Evolutionary conservation across 2,329 filamentous ascomycete species (phyloP).

Genomic region (Aureobasidium sp.): DNA sequence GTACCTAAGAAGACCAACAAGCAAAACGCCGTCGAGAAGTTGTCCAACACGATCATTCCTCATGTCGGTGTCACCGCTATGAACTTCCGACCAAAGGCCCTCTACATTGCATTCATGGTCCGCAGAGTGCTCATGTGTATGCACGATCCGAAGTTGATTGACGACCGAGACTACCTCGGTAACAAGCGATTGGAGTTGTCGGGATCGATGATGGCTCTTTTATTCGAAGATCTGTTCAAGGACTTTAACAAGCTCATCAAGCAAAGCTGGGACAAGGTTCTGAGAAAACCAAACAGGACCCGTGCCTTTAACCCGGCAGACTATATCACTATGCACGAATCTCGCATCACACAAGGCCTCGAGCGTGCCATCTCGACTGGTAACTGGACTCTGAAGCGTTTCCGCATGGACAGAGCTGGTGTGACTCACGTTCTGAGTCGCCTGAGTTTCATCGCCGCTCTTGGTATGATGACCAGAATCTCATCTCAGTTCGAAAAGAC

Average conservation of each 20-base stretch:
- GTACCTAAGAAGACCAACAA: slow-evolving; percentile 64
- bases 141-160: slow-evolving; percentile 80
- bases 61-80: slow-evolving; percentile 87
- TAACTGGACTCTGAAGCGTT: slow-evolving; percentile 96
- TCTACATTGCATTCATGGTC: slow-evolving; percentile 96
- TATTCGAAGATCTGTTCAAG: slow-evolving; percentile 98
- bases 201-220: slow-evolving; percentile 82
- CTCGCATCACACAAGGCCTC: slow-evolving; percentile 85
- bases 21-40: slow-evolving; percentile 85
- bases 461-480: slow-evolving; percentile 99
- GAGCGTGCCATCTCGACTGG: slow-evolving; percentile 95
- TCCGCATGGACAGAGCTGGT: slow-evolving; percentile 96
- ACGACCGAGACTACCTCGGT: slow-evolving; percentile 95
- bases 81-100: slow-evolving; percentile 93
- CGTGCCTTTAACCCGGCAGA: slow-evolving; percentile 81
- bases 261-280: slow-evolving; percentile 86
- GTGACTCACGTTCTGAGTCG: slow-evolving; percentile 94
- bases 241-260: slow-evolving; percentile 85
- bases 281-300: slow-evolving; percentile 88
- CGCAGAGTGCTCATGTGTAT: slow-evolving; percentile 92
- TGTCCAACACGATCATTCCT: slow-evolving; percentile 88
- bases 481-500: slow-evolving; percentile 99
- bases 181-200: slow-evolving; percentile 95
- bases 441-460: slow-evolving; percentile 89
- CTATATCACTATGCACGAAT: slow-evolving; percentile 76